These are phyloP conservation scores for Bretschneidera sinensis DNA, from an alignment of 345 rosid genomes.

Conservation along the genomic window DNA sequence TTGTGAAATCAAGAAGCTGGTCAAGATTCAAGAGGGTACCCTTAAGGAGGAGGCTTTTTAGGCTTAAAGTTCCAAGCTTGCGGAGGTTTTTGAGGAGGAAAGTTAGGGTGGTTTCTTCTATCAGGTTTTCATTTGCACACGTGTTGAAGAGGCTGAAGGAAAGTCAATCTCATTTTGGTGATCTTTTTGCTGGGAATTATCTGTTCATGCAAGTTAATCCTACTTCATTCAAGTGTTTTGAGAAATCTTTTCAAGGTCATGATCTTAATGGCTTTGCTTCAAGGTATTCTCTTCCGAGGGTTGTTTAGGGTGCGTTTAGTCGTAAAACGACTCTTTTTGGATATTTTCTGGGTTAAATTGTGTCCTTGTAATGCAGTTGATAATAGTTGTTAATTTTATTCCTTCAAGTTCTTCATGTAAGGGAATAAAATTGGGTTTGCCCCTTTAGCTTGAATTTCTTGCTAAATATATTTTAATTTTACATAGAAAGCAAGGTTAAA, in stretches of 20 bases:
- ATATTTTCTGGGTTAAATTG: too few relatives aligned
- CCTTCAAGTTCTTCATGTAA: not conserved
- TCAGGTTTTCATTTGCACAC: constrained; percentile 32
- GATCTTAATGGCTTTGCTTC: constrained; percentile 4
- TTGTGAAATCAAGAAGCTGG: constrained; percentile 25
- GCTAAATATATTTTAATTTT: too few relatives aligned
- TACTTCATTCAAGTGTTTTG: constrained; percentile 35
- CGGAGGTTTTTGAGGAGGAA: constrained; percentile 36
- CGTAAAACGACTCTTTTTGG: too few relatives aligned
- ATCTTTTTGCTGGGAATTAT: constrained; percentile 74
- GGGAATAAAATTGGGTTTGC: not conserved
- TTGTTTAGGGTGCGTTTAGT: constrained; percentile 9
- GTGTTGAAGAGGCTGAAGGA: constrained; percentile 57
- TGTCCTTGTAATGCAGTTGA: too few relatives aligned
- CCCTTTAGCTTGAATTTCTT: too few relatives aligned
- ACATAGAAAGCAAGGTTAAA: too few relatives aligned
- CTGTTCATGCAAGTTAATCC: constrained; percentile 70
- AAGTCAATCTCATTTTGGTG: constrained; percentile 58
- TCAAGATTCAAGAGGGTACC: constrained; percentile 37
- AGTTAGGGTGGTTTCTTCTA: constrained; percentile 20
- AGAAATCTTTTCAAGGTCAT: constrained; percentile 23
- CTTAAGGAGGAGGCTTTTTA: constrained; percentile 39
- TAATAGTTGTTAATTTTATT: too few relatives aligned
- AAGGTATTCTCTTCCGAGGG: constrained; percentile 21
- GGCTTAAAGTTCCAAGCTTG: constrained; percentile 41